Evolutionary conservation across 73 alveolate genomes (phyloP), one percentile per base, ranked within the genome.

Genomic region (Paramecium octaurelia): DNA sequence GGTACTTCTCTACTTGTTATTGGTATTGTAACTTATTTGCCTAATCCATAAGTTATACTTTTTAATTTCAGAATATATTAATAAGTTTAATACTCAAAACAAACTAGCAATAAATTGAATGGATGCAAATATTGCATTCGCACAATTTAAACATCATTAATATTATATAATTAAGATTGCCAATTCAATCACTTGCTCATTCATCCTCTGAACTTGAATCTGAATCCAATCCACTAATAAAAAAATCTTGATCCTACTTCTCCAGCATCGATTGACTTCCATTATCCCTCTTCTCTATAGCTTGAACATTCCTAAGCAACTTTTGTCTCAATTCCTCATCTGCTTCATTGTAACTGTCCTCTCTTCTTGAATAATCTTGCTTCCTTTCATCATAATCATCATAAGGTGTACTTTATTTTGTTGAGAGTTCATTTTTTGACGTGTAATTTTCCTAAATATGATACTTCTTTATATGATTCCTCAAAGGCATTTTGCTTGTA

Each of bases 1-100:
- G 93, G 94, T 96, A 98, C 70, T 92, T 88, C 85, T 98, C 99
- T 58, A 97, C 95, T 58, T 94, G 90, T 73, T 95, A 92, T 85
- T 95, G 96, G 95, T 93, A 97, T 86, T 96, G 94, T 58, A 92
- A 94, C 91, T 96, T 97, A 86, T 96, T 95, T 73, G 93, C 95
- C 92, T 94, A 73, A 92, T 94, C 97, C 99, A 98, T 97, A 59
- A 59, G 77, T 59, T 59, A 59, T 59, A 59, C 77, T 59, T 59
- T 58, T 59, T 48, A 48, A 48, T 48, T 48, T 7, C 8, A 40
- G 48, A 40, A 40, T 40, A 40, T 40, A 48, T 16, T 6, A 14
- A 27, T 27, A 27, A 27, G 21, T 14, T 48, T 3, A 48, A 48
- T 48, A 48, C n/a, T 12, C n/a, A 48, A 16, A 48, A 48, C 12